phyloP scores from a whole-genome alignment of 225 moss, liverwort and hornwort genomes.

The Pseudisothecium myosuroides region DNA sequence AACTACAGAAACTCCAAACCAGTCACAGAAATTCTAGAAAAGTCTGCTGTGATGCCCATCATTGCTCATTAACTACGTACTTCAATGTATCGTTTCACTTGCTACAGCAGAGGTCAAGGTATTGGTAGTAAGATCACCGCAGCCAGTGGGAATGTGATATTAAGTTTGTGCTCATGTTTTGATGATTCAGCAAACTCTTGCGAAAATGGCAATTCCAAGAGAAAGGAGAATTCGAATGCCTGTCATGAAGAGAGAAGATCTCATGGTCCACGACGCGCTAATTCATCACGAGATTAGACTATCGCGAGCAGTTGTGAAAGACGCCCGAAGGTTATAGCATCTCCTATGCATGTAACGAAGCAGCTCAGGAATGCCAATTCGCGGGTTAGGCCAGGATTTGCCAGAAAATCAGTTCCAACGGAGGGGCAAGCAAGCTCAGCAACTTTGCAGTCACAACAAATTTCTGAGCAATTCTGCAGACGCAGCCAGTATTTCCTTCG shows the following conservation, averaged over 20 bases:
- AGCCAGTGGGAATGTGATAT: not conserved
- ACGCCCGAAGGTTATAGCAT: no score
- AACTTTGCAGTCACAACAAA: no score
- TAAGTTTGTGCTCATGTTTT: not conserved
- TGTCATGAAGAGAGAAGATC: no score
- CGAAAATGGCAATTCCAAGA: not conserved
- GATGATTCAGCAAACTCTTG: not conserved
- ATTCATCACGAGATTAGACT: not conserved
- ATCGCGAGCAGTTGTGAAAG: no score
- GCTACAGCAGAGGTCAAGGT: no score
- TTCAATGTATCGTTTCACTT: not conserved
- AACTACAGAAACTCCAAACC: no score
- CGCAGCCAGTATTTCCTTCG: not conserved
- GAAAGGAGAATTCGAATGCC: not conserved
- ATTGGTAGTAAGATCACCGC: no score
- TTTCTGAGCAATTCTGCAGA: not conserved
- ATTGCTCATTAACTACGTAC: not conserved
- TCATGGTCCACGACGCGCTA: not conserved
- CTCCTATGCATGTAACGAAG: not conserved
- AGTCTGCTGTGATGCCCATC: no score
- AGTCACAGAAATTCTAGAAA: no score
- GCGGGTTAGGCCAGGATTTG: fast-evolving
- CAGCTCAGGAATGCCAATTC: not conserved
- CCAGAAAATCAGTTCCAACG: not conserved
- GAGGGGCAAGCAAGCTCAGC: not conserved